Conservation (phyloP, 805 yeast species). For the Saturnispora quitensis region DNA sequence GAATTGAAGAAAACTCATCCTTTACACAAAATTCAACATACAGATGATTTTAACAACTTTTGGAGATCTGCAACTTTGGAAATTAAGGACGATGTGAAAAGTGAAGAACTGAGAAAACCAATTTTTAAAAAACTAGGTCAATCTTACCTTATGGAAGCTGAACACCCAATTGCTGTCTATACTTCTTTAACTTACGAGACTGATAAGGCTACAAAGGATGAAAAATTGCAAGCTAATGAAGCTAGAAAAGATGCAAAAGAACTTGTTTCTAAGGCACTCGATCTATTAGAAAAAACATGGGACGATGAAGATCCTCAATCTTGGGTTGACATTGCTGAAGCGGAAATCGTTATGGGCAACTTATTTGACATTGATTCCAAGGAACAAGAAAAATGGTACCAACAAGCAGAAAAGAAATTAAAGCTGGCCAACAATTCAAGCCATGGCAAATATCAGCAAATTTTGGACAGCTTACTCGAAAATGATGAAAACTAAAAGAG, state of each 20-base stretch:
- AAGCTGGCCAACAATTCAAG: slow-evolving; percentile 71
- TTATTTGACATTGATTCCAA: slow-evolving; percentile 52
- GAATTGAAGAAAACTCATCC: slow-evolving; percentile 47
- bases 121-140: slow-evolving; percentile 51
- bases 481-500: neutral
- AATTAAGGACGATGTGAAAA: slow-evolving; percentile 16
- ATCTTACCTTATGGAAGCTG: slow-evolving; percentile 55
- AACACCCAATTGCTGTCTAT: slow-evolving; percentile 45
- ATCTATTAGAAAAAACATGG: slow-evolving; percentile 48
- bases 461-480: slow-evolving; percentile 34
- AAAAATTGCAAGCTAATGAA: slow-evolving; percentile 22
- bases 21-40: slow-evolving; percentile 33
- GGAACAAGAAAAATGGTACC: slow-evolving; percentile 60
- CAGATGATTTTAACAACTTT: slow-evolving; percentile 40
- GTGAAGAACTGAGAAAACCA: slow-evolving; percentile 10
- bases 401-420: slow-evolving; percentile 59
- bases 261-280: slow-evolving; percentile 44
- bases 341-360: slow-evolving; percentile 71
- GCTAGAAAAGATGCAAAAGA: slow-evolving; percentile 43
- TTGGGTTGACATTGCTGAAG: slow-evolving; percentile 83
- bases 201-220: slow-evolving; percentile 12
- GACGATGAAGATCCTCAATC: slow-evolving; percentile 68
- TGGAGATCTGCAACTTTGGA: slow-evolving; percentile 37
- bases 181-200: slow-evolving; percentile 43
- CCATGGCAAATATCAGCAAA: slow-evolving; percentile 62